phyloP scores from a whole-genome alignment of 1,139 yeast genomes.

The Dujonia santamariae region DNA sequence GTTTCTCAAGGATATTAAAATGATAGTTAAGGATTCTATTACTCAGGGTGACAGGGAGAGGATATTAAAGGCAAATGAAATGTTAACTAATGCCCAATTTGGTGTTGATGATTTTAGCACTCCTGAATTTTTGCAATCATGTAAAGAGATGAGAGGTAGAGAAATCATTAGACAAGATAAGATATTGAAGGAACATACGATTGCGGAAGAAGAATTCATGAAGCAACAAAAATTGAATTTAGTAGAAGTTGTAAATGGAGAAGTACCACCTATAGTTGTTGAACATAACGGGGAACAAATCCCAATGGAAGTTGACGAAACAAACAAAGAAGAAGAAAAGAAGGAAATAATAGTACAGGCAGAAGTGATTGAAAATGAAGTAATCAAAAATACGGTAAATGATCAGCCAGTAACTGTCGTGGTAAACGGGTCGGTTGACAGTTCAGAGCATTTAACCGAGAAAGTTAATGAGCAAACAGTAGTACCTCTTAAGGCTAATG shows the following conservation, averaged over 20 bases:
- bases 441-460: too few species aligned
- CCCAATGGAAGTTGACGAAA: background rate
- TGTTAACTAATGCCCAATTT: conserved; percentile 95
- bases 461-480: too few species aligned
- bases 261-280: background rate
- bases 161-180: conserved; percentile 56
- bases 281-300: background rate
- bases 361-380: conserved; percentile 1
- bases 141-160: conserved; percentile 69
- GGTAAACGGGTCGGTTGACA: too few species aligned
- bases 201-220: conserved; percentile 24
- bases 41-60: conserved; percentile 82
- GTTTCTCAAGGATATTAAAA: conserved; percentile 76
- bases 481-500: conserved; percentile 1
- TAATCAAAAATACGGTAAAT: too few species aligned
- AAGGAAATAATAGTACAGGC: conserved; percentile 1
- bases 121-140: conserved; percentile 70
- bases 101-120: conserved; percentile 86
- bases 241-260: background rate
- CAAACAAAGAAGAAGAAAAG: background rate
- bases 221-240: conserved; percentile 15
- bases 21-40: conserved; percentile 77
- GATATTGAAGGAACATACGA: conserved; percentile 38
- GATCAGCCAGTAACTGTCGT: too few species aligned
- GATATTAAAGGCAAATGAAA: conserved; percentile 84